Percentiles rank a stretch among this genome's conserved stretches.
phyloP scores from a whole-genome alignment of 345 rosid species.

The Angophora floribunda region DNA sequence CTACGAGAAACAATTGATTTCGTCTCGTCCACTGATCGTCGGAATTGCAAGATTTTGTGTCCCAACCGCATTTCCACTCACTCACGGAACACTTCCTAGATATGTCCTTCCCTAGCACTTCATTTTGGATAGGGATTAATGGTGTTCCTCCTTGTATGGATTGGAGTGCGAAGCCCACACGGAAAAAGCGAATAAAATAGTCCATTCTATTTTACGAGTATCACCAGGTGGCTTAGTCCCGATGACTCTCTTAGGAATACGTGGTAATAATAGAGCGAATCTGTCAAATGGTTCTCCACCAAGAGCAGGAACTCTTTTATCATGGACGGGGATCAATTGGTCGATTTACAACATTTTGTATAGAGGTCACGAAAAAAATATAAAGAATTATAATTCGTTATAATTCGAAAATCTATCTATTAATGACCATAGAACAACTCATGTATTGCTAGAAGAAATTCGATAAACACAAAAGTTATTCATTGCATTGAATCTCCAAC shows the following conservation, averaged over 20 bases:
- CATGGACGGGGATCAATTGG: not conserved
- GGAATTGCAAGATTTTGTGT: not conserved
- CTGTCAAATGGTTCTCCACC: not conserved
- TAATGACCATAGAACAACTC: not conserved
- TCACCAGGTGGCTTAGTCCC: not conserved
- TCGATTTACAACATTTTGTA: not conserved
- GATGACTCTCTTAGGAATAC: not conserved
- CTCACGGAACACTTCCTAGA: not conserved
- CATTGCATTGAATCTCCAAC: not conserved
- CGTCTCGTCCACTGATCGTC: not conserved
- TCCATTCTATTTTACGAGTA: not conserved
- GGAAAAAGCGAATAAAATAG: not conserved
- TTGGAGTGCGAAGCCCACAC: not conserved
- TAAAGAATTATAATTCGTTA: not conserved
- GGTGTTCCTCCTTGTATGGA: not conserved
- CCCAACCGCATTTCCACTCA: not conserved
- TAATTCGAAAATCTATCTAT: not conserved
- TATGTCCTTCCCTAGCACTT: not conserved
- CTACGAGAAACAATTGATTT: not conserved
- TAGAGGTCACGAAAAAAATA: not conserved
- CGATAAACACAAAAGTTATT: not conserved
- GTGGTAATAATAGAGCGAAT: not conserved
- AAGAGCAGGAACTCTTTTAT: not conserved
- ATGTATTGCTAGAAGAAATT: not conserved
- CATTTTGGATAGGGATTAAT: not conserved